Evolutionary conservation across 163 green algal species (phyloP).

Genomic region (Smithsoniella earleae): DNA sequence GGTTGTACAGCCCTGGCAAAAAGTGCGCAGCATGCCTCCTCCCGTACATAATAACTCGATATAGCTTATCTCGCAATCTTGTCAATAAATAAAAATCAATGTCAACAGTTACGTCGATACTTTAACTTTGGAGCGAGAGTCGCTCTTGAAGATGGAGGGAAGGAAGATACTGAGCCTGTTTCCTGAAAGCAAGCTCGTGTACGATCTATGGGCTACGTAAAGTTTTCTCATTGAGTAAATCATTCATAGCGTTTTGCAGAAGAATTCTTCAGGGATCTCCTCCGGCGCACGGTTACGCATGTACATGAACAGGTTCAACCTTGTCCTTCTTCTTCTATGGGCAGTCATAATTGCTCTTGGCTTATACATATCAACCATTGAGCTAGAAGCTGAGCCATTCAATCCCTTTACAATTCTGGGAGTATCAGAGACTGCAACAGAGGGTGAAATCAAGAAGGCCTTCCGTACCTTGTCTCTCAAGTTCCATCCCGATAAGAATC

Average conservation of each 20-base stretch:
- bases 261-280: background rate
- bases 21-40: constrained; percentile 6
- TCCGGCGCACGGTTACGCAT: background rate
- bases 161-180: no score
- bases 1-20: constrained; percentile 12
- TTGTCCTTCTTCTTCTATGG: constrained; percentile 1
- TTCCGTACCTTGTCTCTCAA: constrained; percentile 62
- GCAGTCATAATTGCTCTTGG: background rate
- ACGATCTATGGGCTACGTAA: background rate
- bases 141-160: no score
- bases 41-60: no score
- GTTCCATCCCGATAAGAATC: constrained; percentile 80
- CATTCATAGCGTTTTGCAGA: background rate
- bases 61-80: no score
- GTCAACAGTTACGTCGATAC: no score
- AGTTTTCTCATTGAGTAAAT: background rate
- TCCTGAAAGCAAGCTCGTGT: background rate
- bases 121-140: no score
- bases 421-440: constrained; percentile 41
- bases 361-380: constrained; percentile 20
- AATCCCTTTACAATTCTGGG: constrained; percentile 91
- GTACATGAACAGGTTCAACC: constrained; percentile 24
- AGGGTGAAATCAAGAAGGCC: constrained; percentile 57
- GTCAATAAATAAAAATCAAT: no score
- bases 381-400: constrained; percentile 53